Percentiles rank a stretch among this genome's conserved stretches.
phyloP scores from a whole-genome alignment of 768 basidiomycete species.

The Wakefieldia striispora region DNA sequence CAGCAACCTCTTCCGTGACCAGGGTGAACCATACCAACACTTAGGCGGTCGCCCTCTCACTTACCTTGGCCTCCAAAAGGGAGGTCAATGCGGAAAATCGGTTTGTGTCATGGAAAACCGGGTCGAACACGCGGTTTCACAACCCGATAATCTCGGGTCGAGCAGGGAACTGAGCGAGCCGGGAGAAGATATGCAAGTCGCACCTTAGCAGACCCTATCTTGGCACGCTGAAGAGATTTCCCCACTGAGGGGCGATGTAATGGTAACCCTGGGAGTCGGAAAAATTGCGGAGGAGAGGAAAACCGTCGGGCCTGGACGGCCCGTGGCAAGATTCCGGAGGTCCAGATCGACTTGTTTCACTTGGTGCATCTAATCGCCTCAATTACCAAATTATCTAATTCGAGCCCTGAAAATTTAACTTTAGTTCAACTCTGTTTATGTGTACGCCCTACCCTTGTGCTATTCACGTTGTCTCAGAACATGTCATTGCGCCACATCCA shows the following conservation, averaged over 20 bases:
- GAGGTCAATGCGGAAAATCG: slow-evolving; percentile 1
- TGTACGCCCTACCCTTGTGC: slow-evolving; percentile 6
- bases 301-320: not conserved
- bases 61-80: not conserved
- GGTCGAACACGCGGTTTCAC: slow-evolving; percentile 5
- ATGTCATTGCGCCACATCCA: slow-evolving; percentile 24
- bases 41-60: not conserved
- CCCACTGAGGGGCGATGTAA: not conserved
- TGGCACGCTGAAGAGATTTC: not conserved
- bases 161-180: not conserved
- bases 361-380: slow-evolving; percentile 17
- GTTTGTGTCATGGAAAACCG: slow-evolving; percentile 8
- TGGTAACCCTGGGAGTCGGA: not conserved
- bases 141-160: not conserved
- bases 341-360: not conserved
- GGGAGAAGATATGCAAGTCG: not conserved
- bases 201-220: not conserved
- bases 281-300: slow-evolving; percentile 5
- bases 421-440: slow-evolving; percentile 8
- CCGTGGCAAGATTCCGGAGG: not conserved
- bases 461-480: slow-evolving; percentile 22
- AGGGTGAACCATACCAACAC: slow-evolving; percentile 11
- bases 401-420: slow-evolving; percentile 6
- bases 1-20: slow-evolving; percentile 24
- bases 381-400: slow-evolving; percentile 28